A percentile compares a stretch with the other conserved stretches of the same genome.
Conservation (phyloP, 345 rosid genomes). For the Eucalyptus globulus region DNA sequence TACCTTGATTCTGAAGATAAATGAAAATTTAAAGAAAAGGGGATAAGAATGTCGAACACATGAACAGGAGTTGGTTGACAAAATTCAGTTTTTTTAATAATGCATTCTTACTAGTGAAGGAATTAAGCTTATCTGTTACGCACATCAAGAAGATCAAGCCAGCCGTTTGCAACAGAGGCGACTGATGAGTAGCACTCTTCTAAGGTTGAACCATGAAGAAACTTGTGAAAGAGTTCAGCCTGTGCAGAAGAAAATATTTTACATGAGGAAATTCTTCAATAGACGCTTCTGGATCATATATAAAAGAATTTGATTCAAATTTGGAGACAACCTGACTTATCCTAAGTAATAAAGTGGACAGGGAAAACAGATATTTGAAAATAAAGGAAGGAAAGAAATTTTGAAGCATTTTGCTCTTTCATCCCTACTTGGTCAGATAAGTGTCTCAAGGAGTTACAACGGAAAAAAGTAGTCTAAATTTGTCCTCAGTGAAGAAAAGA, state of each 20-base stretch:
- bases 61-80: not conserved
- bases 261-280: not conserved
- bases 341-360: not conserved
- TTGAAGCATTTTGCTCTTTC: not conserved
- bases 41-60: not conserved
- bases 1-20: conserved; percentile 72
- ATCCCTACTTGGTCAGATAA: not conserved
- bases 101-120: not conserved
- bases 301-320: not conserved
- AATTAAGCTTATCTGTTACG: not conserved
- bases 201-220: conserved; percentile 78
- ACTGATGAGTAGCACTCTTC: conserved; percentile 92
- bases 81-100: not conserved
- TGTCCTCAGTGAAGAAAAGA: not conserved
- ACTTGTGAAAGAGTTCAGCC: conserved; percentile 97
- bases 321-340: not conserved
- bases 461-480: not conserved
- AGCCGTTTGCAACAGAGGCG: conserved; percentile 89
- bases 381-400: not conserved
- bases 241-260: conserved; percentile 5
- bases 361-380: not conserved
- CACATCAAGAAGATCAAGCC: conserved; percentile 99
- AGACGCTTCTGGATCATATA: not conserved
- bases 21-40: not conserved
- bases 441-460: not conserved